Evolutionary conservation across 306 rosid species (phyloP), one percentile per base, ranked within the genome.

Genomic region (Herpetospermum pedunculosum): DNA sequence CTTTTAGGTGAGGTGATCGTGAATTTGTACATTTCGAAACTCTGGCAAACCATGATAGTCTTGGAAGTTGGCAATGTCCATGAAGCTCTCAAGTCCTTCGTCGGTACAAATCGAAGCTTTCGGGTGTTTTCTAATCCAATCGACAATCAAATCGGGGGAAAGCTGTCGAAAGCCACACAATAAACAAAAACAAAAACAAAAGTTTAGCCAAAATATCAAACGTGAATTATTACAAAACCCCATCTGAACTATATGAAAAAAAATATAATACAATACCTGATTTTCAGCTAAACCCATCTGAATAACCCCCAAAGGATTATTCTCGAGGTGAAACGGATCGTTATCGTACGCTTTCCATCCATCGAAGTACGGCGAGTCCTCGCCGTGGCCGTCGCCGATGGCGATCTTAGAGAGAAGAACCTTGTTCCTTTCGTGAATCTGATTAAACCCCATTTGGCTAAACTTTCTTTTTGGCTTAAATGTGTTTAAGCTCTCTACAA

Each of bases 281-380:
- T 94, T 94, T 78, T 94, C 98, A 8, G 98, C 91, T 23, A 94
- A 94, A 69, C 98, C 98, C 97, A 91, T 89, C 53, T 94, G 98
- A 59, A 94, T 88, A 52, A 94, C 97, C 7, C 98, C 98, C 0
- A 64, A 55, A 2, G 92, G 90, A 62, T 94, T 94, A 3, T 84
- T n/a, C 1, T 57, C 76, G 1, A 84, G 86, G 70, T 94, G 92
- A 72, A 80, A 94, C n/a, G 96, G 98, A 80, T 94, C 77, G 57
- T 18, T 53, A 15, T 94, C 91, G 49, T 94, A 94, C 0, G 97
- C 95, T 57, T 89, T 91, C 97, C 91, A 94, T 4, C 98, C 98
- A 59, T 91, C 92, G 29, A 94, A 91, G 62, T 94, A 94, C 0
- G 95, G 87, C 4, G 96, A 81, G 58, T 91, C 82, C 81, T 94